Evolutionary conservation across 768 basidiomycete species (phyloP).

Genomic region (Pleurotus citrinopileatus): DNA sequence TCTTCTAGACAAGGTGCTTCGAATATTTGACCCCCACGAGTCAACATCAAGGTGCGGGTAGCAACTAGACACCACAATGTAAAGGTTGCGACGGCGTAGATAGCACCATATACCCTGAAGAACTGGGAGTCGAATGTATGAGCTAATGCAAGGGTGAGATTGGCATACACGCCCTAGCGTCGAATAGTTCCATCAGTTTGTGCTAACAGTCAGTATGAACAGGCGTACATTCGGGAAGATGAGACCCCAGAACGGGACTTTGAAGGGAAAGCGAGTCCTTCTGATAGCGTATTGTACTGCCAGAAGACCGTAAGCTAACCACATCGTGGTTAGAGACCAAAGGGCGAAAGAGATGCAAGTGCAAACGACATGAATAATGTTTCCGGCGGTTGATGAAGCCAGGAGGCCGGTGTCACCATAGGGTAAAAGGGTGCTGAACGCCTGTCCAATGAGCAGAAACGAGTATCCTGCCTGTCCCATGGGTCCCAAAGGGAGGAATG

Average conservation of each 20-base stretch:
- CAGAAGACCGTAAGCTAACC: conserved; percentile 55
- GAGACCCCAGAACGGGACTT: conserved; percentile 61
- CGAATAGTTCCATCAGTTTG: neutral
- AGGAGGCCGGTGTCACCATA: neutral
- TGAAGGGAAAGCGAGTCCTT: conserved; percentile 44
- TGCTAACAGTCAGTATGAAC: neutral
- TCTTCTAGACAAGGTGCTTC: conserved; percentile 39
- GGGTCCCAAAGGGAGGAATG: conserved; percentile 76
- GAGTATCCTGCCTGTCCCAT: conserved; percentile 65
- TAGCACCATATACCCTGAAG: conserved; percentile 56
- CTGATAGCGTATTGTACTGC: conserved; percentile 42
- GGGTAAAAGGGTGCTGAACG: conserved; percentile 36
- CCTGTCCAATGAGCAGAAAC: conserved; percentile 52
- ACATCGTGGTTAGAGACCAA: conserved; percentile 65
- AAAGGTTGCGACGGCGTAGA: conserved; percentile 49
- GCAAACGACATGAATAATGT: conserved; percentile 41
- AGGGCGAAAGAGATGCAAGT: conserved; percentile 47
- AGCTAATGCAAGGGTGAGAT: conserved; percentile 54
- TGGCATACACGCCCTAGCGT: conserved; percentile 61
- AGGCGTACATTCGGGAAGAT: conserved; percentile 66
- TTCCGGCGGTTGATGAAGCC: conserved; percentile 22
- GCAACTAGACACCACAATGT: conserved; percentile 52
- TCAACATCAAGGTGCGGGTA: conserved; percentile 33
- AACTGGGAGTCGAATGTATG: conserved; percentile 47
- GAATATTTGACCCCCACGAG: conserved; percentile 37